Evolutionary conservation across 179 eudicot species (phyloP).

Genomic region (Dionaea muscipula): DNA sequence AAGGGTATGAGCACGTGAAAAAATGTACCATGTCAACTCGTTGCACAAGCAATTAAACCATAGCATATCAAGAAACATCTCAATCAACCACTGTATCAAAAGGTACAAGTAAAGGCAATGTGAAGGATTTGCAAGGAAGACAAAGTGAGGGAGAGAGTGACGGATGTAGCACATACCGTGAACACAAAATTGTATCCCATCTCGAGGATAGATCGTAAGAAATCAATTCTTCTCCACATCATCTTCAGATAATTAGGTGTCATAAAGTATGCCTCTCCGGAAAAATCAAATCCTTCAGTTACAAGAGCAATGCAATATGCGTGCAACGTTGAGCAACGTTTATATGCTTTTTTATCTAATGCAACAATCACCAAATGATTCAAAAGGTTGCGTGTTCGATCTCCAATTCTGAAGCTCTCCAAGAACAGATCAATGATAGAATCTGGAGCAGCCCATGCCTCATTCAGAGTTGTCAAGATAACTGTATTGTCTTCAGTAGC

Average conservation of each 20-base stretch:
- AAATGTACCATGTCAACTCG: no score
- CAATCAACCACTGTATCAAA: neutral
- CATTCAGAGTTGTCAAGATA: slow-evolving; percentile 58
- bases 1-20: no score
- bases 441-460: slow-evolving; percentile 70
- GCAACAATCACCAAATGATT: slow-evolving; percentile 64
- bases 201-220: slow-evolving; percentile 52
- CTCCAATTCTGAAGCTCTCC: slow-evolving; percentile 62
- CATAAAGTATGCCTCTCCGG: slow-evolving; percentile 70
- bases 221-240: slow-evolving; percentile 75
- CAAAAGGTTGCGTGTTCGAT: slow-evolving; percentile 41
- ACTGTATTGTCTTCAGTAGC: slow-evolving; percentile 58
- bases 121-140: neutral
- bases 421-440: slow-evolving; percentile 61
- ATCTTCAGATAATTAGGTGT: slow-evolving; percentile 60
- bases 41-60: no score
- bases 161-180: slow-evolving; percentile 28
- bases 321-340: slow-evolving; percentile 45
- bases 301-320: slow-evolving; percentile 48
- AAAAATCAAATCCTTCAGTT: slow-evolving; percentile 53
- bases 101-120: neutral
- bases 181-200: slow-evolving; percentile 66
- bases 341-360: slow-evolving; percentile 56
- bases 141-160: neutral
- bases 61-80: no score